Base-by-base conservation (phyloP, 2,329 filamentous ascomycete species). In the Cercospora sesami region DNA sequence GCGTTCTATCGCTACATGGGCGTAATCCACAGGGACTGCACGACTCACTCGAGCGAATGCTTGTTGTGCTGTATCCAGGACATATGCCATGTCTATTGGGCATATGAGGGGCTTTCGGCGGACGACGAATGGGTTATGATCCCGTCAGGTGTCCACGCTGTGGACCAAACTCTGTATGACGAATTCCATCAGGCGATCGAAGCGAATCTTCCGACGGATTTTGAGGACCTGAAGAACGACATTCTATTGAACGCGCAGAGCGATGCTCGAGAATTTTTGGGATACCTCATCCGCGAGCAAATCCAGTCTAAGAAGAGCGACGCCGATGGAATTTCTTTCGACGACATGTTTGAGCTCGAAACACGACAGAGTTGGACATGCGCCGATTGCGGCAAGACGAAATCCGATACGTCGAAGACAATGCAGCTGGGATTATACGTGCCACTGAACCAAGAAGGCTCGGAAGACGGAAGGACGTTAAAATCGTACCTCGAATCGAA, bases 41-140 rank as follows among this genome's bases (percentile, higher is more conserved):
- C 33, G 21, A 18, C 18, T 28, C 31, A 51, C 6, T 8, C 14
- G 4, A 16, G 28, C 4, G n/a, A 58, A 8, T 70, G 69, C 33
- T 36, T 71, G 12, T 6, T 58, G 9, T 71, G 67, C 33, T 58
- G 67, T 26, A 21, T 69, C 8, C 67, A 69, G n/a, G 58, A 58
- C n/a, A 48, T 70, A n/a, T 45, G 36, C 59, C 36, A 61, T 21
- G 48, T 55, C 0, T 26, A 16, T n/a, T 55, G 48, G 48, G 2
- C 4, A 1, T 53, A 53, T 53, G 48, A 53, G 12, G 48, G 48
- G n/a, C 28, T 4, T 10, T 2, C 33, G 4, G 33, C 30, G 30
- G 33, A 21, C 16, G 33, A 36, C 16, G 45, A 48, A 14, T 18
- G 21, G 48, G 48, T 10, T 5, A 7, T 14, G 18, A 53, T 14